Percentiles rank a stretch among this genome's conserved stretches.
Evolutionary conservation across 176 grass and related monocot species (phyloP).

Genomic region (Oryza glaberrima): DNA sequence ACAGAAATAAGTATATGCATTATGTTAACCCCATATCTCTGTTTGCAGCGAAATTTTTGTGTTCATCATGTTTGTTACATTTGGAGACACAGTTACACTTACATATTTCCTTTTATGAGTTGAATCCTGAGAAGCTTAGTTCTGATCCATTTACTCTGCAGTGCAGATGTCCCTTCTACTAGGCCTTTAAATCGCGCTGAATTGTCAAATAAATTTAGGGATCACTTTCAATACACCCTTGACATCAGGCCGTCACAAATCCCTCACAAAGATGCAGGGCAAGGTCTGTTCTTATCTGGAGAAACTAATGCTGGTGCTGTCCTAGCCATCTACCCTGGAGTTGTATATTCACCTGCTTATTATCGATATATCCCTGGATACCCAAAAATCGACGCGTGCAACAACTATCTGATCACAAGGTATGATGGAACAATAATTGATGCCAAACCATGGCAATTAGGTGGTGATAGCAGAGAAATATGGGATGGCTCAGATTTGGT

Average conservation of each 20-base stretch:
- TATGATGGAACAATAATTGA: conserved; percentile 91
- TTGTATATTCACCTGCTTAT: conserved; percentile 94
- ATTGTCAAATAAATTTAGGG: conserved; percentile 70
- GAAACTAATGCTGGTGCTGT: conserved; percentile 67
- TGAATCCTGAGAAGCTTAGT: conserved; percentile 15
- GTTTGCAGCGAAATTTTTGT: neutral
- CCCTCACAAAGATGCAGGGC: conserved; percentile 86
- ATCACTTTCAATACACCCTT: conserved; percentile 70
- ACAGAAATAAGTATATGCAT: conserved; percentile 15
- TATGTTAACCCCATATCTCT: neutral
- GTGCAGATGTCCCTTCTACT: conserved; percentile 75
- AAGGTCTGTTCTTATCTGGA: conserved; percentile 83
- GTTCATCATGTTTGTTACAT: neutral
- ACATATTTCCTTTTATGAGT: neutral
- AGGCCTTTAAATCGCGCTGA: conserved; percentile 54
- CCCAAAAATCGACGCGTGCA: conserved; percentile 79
- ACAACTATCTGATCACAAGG: conserved; percentile 86
- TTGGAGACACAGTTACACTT: neutral
- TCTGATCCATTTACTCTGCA: conserved; percentile 58
- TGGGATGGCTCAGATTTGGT: conserved; percentile 69
- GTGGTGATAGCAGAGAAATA: conserved; percentile 67
- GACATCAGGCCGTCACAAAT: conserved; percentile 73
- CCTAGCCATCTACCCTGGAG: conserved; percentile 85
- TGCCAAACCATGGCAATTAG: conserved; percentile 77
- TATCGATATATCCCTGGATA: conserved; percentile 92